Conservation (phyloP, 2,329 filamentous ascomycete species). For the Rutstroemia sydowiana region DNA sequence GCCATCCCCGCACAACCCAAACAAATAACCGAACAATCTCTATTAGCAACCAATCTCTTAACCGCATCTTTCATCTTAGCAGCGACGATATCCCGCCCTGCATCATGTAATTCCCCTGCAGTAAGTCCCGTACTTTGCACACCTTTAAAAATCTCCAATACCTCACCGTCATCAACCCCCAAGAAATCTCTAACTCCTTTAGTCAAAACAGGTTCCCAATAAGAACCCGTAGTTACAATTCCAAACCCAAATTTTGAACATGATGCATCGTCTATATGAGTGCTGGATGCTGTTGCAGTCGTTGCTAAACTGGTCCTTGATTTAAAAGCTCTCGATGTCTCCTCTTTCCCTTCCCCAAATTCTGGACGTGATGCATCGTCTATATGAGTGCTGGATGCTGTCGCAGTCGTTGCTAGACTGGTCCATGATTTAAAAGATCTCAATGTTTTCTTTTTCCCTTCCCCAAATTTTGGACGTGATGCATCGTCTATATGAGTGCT, state of each 20-base stretch:
- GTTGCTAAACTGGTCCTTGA: no score
- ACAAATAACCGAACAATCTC: constrained; percentile 60
- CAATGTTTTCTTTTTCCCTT: constrained; percentile 15
- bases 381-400: no score
- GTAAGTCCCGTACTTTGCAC: constrained; percentile 76
- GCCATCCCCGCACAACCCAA: constrained; percentile 91
- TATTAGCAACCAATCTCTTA: constrained; percentile 50
- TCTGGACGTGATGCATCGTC: no score
- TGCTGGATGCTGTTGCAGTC: no score
- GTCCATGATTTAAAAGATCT: no score
- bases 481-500: no score
- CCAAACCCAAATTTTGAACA: no score
- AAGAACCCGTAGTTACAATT: constrained; percentile 79
- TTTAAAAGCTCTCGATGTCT: constrained; percentile 13
- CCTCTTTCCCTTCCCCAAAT: constrained; percentile 12
- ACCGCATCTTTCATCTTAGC: constrained; percentile 63
- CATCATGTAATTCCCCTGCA: constrained; percentile 71
- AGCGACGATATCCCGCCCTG: constrained; percentile 55
- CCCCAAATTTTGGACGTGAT: no score
- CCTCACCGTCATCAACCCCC: constrained; percentile 34
- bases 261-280: no score
- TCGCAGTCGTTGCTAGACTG: no score
- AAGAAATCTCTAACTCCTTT: constrained; percentile 59
- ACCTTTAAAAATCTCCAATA: constrained; percentile 55
- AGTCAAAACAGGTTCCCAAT: constrained; percentile 69